Evolutionary conservation across 768 basidiomycete genomes (phyloP).

Genomic region (Artomyces pyxidatus): DNA sequence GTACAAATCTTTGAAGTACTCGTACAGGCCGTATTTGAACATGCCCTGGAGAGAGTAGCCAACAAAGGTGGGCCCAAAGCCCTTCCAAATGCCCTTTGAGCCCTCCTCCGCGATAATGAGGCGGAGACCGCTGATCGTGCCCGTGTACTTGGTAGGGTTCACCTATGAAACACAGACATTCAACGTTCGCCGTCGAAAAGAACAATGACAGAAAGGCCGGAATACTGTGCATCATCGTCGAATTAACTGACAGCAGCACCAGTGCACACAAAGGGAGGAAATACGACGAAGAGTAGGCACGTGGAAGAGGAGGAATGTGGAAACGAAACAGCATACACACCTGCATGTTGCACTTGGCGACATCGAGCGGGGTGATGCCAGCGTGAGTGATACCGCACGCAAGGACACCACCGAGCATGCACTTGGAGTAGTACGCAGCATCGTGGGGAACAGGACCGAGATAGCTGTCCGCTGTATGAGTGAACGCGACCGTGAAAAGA

Average conservation of each 20-base stretch:
- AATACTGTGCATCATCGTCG: too few relatives aligned
- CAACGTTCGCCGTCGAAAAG: too few relatives aligned
- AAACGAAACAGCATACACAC: too few relatives aligned
- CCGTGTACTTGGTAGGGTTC: conserved; percentile 66
- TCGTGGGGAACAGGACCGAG: conserved; percentile 73
- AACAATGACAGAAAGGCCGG: too few relatives aligned
- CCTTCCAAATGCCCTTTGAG: conserved; percentile 84
- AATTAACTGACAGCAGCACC: too few relatives aligned
- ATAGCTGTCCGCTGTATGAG: too few relatives aligned
- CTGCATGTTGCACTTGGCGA: conserved; percentile 92
- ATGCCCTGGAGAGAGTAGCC: conserved; percentile 95
- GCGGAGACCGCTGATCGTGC: conserved; percentile 51
- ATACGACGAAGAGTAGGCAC: conserved; percentile 25
- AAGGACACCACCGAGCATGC: conserved; percentile 80
- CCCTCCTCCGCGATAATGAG: conserved; percentile 76
- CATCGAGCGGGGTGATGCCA: conserved; percentile 80
- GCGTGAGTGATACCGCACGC: conserved; percentile 87
- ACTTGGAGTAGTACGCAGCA: conserved; percentile 69
- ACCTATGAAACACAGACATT: conserved; percentile 49
- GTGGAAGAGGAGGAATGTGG: too few relatives aligned
- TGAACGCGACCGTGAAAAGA: too few relatives aligned
- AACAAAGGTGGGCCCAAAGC: conserved; percentile 85
- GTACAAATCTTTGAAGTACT: conserved; percentile 91
- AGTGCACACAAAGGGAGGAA: not conserved
- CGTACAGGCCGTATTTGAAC: conserved; percentile 98